Evolutionary conservation across 1,139 yeast genomes (phyloP).

Genomic region (Scheffersomyces cryptocercus): DNA sequence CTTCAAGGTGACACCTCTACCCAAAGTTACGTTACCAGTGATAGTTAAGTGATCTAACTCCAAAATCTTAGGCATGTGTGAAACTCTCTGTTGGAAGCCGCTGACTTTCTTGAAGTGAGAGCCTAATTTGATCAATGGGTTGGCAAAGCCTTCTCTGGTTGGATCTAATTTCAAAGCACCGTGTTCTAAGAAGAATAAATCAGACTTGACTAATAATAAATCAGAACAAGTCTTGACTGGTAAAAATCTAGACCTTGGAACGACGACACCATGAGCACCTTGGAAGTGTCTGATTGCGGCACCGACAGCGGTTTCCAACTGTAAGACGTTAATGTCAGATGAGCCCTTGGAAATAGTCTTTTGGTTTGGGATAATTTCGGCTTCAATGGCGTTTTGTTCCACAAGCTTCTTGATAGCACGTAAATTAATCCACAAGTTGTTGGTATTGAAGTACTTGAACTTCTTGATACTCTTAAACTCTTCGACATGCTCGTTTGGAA

Average conservation of each 20-base stretch:
- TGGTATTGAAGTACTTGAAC: conserved; percentile 96
- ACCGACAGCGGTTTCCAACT: conserved; percentile 98
- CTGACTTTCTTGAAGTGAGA: conserved; percentile 95
- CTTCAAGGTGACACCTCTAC: conserved; percentile 86
- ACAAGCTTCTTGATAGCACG: conserved; percentile 92
- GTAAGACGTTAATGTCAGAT: conserved; percentile 80
- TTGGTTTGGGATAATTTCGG: conserved; percentile 94
- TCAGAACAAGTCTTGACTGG: conserved; percentile 98
- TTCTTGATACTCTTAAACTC: conserved; percentile 97
- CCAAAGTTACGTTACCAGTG: conserved; percentile 92
- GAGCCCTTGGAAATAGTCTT: conserved; percentile 80
- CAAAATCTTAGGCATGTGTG: conserved; percentile 94
- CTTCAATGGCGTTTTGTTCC: conserved; percentile 77
- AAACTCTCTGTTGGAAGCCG: conserved; percentile 84
- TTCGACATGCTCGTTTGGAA: conserved; percentile 97
- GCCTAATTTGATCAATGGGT: conserved; percentile 94
- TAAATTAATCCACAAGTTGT: conserved; percentile 95
- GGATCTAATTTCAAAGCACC: conserved; percentile 88
- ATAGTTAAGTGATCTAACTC: conserved; percentile 97
- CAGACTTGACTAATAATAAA: conserved; percentile 92
- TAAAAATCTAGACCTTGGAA: conserved; percentile 95
- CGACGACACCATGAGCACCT: conserved; percentile 97
- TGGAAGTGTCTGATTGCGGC: conserved; percentile 97
- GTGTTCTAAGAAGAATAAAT: conserved; percentile 85
- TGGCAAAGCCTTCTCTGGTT: conserved; percentile 79